A percentile compares a stretch with the other conserved stretches of the same genome.
These are phyloP conservation scores for Deinandra increscens DNA, from an alignment of 129 eudicot genomes.

Conservation along the genomic window DNA sequence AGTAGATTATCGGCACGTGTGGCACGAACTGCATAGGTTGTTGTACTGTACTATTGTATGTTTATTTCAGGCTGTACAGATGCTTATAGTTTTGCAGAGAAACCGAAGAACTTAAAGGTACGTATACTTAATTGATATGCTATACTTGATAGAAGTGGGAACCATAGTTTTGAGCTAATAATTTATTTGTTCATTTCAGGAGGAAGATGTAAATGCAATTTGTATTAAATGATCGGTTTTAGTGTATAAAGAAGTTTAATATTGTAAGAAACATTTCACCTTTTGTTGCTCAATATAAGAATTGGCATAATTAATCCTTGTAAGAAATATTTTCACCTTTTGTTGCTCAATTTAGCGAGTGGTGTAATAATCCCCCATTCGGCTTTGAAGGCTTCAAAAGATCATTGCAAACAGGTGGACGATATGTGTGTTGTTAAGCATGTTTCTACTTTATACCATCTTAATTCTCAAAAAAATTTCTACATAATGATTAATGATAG, in stretches of 20 bases:
- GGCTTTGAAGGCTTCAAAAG: no score
- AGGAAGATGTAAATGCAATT: slow-evolving; percentile 36
- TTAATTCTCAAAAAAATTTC: no score
- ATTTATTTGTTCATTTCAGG: slow-evolving; percentile 25
- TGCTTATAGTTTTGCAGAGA: slow-evolving; percentile 22
- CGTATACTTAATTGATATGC: slow-evolving; percentile 16
- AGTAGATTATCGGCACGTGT: slow-evolving; percentile 45
- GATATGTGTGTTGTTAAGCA: no score
- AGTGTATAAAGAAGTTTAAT: neutral
- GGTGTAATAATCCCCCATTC: no score
- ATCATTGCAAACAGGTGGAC: no score
- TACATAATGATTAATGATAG: no score
- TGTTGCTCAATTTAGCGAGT: neutral
- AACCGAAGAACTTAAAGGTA: slow-evolving; percentile 24
- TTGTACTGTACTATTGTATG: neutral
- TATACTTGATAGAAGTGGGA: slow-evolving; percentile 14
- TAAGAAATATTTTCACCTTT: slow-evolving; percentile 10
- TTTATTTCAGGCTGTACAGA: slow-evolving; percentile 23
- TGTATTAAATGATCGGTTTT: slow-evolving; percentile 8
- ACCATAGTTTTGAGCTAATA: slow-evolving; percentile 12
- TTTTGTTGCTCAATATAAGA: slow-evolving; percentile 7
- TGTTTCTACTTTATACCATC: no score
- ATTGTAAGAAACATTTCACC: slow-evolving; percentile 13
- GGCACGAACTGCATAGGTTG: slow-evolving; percentile 20
- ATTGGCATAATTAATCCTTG: neutral